Percentiles rank a stretch among this genome's conserved stretches.
Conservation (phyloP, 345 rosid genomes). For the Eucalyptus regnans region DNA sequence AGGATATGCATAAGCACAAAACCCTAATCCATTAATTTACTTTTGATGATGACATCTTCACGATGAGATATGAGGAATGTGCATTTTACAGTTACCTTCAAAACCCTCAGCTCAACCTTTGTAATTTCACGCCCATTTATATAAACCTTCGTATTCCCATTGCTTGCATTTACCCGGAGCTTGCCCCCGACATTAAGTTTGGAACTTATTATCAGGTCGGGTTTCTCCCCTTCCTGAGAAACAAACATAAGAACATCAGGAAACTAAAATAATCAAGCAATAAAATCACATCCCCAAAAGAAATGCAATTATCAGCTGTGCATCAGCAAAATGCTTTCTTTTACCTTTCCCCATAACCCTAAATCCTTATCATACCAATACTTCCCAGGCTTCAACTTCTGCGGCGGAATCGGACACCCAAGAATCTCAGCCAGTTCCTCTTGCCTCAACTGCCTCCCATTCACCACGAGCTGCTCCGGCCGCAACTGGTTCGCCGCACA, state of each 20-base stretch:
- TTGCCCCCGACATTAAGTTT: slow-evolving; percentile 42
- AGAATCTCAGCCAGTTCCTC: slow-evolving; percentile 42
- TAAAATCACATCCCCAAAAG: neutral
- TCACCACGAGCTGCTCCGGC: slow-evolving; percentile 49
- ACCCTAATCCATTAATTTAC: neutral
- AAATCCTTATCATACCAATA: slow-evolving; percentile 57
- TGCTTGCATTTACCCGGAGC: slow-evolving; percentile 37
- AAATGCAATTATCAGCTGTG: neutral
- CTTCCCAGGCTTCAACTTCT: slow-evolving; percentile 40
- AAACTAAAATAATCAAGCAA: neutral
- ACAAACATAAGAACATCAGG: neutral
- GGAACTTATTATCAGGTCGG: slow-evolving; percentile 44
- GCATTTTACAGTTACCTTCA: slow-evolving; percentile 20
- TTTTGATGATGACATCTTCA: neutral
- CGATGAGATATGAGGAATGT: neutral
- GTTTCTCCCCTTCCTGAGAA: slow-evolving; percentile 59
- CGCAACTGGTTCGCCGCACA: slow-evolving; percentile 51
- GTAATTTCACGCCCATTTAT: slow-evolving; percentile 67
- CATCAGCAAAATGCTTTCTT: neutral
- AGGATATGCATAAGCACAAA: neutral
- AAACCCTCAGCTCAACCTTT: slow-evolving; percentile 26
- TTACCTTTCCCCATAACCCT: slow-evolving; percentile 61
- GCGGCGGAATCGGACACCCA: slow-evolving; percentile 24
- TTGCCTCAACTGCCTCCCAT: slow-evolving; percentile 31
- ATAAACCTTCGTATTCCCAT: slow-evolving; percentile 46